Base-by-base conservation (phyloP, 495 filamentous ascomycete genomes). In the Hypoxylon lienhwacheense region DNA sequence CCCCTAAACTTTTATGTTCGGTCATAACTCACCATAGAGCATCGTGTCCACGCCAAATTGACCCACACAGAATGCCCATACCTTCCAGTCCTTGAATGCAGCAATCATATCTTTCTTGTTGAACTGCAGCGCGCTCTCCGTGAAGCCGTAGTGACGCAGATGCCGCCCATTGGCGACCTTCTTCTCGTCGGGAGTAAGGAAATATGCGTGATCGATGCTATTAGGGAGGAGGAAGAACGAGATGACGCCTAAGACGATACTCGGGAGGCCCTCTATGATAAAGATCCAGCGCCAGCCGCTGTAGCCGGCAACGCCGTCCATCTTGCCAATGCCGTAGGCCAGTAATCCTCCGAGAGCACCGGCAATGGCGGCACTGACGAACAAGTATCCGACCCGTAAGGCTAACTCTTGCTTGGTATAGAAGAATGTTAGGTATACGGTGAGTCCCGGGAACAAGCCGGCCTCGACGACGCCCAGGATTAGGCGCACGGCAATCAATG, bases 331-430 rank as follows among this genome's bases (percentile, higher is more conserved):
- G 1, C 72, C 85, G 47, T 85, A 90, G 1, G 88, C 87, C 2
- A 92, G 71, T 0, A 91, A 72, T 0, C 89, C 89, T 15, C 89
- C 89, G 52, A 83, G 84, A 12, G 86, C 87, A 4, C 89, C 89
- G 2, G 88, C 84, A 8, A 90, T 73, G 1, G 89, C 88, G 1
- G 89, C 81, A 32, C 79, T 86, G 44, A 87, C 85, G 66, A 91
- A 91, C 3, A 91, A 75, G 60, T 89, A 89, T 0, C 84, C 82
- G 3, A 89, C 83, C 19, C 89, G 81, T 24, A 90, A 73, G 5
- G 87, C 88, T 15, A 90, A 79, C 59, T 91, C 87, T 5, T 78
- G 76, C 54, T 86, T 85, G 35, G 79, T 84, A 64, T 90, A 91
- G 69, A 90, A 89, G 42, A 89, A 78, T 1, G 84, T 88, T 12